Evolutionary conservation across 140 eudicot genomes (phyloP).

Genomic region (Ambrosia hybrid): DNA sequence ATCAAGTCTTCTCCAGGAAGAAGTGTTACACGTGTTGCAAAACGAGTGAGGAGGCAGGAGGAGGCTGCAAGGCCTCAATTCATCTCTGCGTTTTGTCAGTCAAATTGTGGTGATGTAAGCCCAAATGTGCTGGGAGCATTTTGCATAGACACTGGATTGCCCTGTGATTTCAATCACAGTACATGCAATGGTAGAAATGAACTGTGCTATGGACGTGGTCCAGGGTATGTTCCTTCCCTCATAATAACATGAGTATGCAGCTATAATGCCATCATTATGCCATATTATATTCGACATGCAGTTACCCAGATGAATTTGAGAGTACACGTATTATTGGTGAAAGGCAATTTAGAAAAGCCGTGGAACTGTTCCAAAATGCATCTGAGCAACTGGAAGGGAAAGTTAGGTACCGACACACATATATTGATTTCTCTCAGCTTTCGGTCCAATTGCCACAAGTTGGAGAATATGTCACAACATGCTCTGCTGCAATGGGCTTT

Average conservation of each 20-base stretch:
- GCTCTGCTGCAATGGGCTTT: conserved; percentile 68
- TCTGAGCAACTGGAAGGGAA: conserved; percentile 45
- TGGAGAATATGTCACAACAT: conserved; percentile 38
- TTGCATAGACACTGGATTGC: conserved; percentile 54
- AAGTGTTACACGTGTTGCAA: conserved; percentile 65
- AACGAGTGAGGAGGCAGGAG: conserved; percentile 73
- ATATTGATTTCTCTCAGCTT: conserved; percentile 44
- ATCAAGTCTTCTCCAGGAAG: conserved; percentile 61
- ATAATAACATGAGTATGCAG: background rate
- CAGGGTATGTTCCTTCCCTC: conserved; percentile 40
- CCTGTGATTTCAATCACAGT: conserved; percentile 63
- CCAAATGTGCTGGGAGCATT: conserved; percentile 67
- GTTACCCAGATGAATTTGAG: conserved; percentile 61
- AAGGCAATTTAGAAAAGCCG: conserved; percentile 49
- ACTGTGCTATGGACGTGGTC: conserved; percentile 59
- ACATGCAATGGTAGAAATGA: conserved; percentile 53
- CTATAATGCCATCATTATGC: background rate
- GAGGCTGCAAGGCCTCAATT: conserved; percentile 47
- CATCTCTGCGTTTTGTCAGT: conserved; percentile 57
- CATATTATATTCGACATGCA: conserved; percentile 10
- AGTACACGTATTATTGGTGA: conserved; percentile 61
- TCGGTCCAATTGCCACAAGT: conserved; percentile 27
- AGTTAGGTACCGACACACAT: conserved; percentile 43
- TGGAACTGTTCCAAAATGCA: conserved; percentile 40
- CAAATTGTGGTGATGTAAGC: conserved; percentile 65